Evolutionary conservation across 1,139 yeast genomes (phyloP).

Genomic region (Blastobotrys malaysiensis): DNA sequence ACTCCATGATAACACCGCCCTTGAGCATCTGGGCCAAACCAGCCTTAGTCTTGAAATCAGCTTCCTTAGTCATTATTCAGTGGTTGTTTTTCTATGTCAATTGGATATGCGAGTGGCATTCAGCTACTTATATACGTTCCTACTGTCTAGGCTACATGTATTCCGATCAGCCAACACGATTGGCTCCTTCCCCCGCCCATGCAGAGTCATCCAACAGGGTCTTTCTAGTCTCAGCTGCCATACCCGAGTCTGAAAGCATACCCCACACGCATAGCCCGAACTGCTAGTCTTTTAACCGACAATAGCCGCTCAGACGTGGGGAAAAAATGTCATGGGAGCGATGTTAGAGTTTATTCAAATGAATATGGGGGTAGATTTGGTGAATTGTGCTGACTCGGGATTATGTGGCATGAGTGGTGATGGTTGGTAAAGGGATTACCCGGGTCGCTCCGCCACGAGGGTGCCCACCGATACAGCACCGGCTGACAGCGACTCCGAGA

Average conservation of each 20-base stretch:
- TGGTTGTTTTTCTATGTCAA: background rate
- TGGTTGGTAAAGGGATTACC: background rate
- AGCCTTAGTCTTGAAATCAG: slow-evolving; percentile 56
- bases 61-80: slow-evolving; percentile 3
- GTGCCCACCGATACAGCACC: too few relatives aligned
- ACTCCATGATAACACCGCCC: slow-evolving; percentile 61
- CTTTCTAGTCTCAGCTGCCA: background rate
- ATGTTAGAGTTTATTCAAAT: background rate
- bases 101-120: background rate
- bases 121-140: background rate
- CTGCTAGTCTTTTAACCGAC: background rate
- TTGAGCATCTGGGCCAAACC: slow-evolving; percentile 88
- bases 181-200: background rate
- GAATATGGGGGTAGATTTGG: background rate
- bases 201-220: background rate
- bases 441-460: slow-evolving; percentile 1
- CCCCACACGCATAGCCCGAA: background rate
- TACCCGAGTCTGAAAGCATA: background rate
- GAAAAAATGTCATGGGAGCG: too few relatives aligned
- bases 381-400: background rate
- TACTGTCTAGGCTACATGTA: background rate
- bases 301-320: background rate
- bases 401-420: background rate
- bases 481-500: too few relatives aligned
- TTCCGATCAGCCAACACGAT: too few relatives aligned